Base-by-base conservation (phyloP, 768 basidiomycete species). In the Amanita subjunquillea region DNA sequence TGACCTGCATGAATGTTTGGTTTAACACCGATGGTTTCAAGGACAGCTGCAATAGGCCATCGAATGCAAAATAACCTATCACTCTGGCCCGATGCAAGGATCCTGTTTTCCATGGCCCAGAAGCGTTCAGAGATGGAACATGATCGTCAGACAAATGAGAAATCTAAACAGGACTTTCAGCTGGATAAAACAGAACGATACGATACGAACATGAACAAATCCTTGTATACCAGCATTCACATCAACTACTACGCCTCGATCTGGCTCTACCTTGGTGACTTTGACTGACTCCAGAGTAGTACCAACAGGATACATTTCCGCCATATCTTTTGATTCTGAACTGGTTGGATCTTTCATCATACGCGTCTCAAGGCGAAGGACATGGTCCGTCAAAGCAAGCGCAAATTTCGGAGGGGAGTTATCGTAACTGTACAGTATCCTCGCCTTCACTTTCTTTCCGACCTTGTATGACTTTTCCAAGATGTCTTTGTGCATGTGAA, bases 121-220 rank as follows among this genome's bases (percentile, higher is more conserved):
- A 80, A n/a, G 75, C 67, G 5, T 87, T 79, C 22, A 96, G 70
- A n/a, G 83, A 75, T 13, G 86, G 78, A n/a, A 92, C 72, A 62
- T 91, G 91, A 43, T 93, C 89, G 62, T 98, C 93, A 7, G 91
- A 88, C 43, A 87, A 74, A 64, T 96, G 91, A 9, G 95, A 96
- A 60, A 99, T 96, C 92, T 98, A 58, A 12, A 47, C 17, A 27
- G 52, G 22, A 49, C 52, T 46, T 53, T 58, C 9, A 54, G 53
- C 52, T 51, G 4, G 30, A 41, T 12, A 4, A 40, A 43, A 42
- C 45, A 32, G 44, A 53, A 38, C 17, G 56, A 48, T 20, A 49
- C 10, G 40, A 13, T 27, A 69, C 87, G 62, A 56, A 96, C 94
- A 68, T 97, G 94, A 37, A 89, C 79, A 63, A 94, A 94, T 8